Percentiles rank a stretch among this genome's conserved stretches.
Conservation (phyloP, 78 protist species). For the Monosiga brevicollis region DNA sequence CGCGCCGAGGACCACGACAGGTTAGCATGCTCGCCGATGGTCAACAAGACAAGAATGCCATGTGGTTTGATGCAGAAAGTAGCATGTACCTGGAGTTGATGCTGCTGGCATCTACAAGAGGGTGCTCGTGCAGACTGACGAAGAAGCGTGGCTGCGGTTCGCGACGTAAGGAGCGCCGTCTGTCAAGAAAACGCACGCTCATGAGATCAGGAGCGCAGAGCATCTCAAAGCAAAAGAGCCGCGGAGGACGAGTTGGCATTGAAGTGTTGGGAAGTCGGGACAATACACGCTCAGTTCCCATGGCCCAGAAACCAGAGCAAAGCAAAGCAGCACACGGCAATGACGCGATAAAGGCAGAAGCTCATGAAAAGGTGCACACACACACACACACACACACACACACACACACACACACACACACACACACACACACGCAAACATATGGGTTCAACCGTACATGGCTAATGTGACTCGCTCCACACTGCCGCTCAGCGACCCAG, state of each 20-base stretch:
- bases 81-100: no score
- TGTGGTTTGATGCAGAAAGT: no score
- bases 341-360: background rate
- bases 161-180: background rate
- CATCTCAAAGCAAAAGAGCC: background rate
- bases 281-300: background rate
- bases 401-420: slow-evolving; percentile 2
- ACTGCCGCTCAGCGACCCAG: background rate
- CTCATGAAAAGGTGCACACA: background rate
- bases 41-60: no score
- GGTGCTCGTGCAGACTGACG: no score
- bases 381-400: background rate
- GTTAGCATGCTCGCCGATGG: no score
- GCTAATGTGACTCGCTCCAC: background rate
- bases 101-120: no score
- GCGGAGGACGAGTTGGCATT: background rate
- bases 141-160: background rate
- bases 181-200: background rate
- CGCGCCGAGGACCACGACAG: no score
- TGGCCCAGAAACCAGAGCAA: background rate
- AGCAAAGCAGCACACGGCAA: background rate
- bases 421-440: background rate
- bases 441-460: background rate
- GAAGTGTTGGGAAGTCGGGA: background rate
- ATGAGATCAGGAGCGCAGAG: background rate